Percentiles rank a stretch among this genome's conserved stretches.
Conservation (phyloP, 371 early-diverging fungal species). For the Mucor circinelloides region DNA sequence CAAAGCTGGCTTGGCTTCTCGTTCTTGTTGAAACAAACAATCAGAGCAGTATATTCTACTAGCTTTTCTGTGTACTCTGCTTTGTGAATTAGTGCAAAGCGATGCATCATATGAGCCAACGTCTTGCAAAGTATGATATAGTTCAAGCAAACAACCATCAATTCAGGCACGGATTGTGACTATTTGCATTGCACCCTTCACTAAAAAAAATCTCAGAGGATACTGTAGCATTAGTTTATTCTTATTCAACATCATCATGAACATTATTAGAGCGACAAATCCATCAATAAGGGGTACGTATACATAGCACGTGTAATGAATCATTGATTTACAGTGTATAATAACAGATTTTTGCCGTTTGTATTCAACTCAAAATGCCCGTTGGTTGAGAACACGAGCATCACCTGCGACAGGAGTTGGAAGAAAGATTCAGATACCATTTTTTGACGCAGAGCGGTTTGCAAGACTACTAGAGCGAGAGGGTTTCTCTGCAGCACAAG, state of each 20-base stretch:
- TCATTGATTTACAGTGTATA: neutral
- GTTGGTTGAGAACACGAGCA: slow-evolving; percentile 26
- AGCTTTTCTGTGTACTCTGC: too few relatives aligned
- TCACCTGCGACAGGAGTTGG: neutral
- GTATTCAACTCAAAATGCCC: slow-evolving; percentile 3
- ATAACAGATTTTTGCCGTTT: neutral
- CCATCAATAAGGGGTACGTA: neutral
- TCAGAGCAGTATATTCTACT: too few relatives aligned
- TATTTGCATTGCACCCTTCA: neutral
- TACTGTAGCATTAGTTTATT: neutral
- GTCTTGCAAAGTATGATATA: too few relatives aligned
- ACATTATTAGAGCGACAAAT: neutral
- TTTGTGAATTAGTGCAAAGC: too few relatives aligned
- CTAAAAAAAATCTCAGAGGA: neutral
- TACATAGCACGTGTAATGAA: neutral
- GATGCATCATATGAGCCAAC: too few relatives aligned
- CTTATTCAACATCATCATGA: neutral
- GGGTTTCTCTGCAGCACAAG: slow-evolving; percentile 74
- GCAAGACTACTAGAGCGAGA: slow-evolving; percentile 73
- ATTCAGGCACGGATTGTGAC: neutral
- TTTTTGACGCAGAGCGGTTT: slow-evolving; percentile 80
- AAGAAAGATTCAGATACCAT: slow-evolving; percentile 36
- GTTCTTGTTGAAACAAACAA: too few relatives aligned
- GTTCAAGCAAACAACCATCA: neutral
- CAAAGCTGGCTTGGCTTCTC: too few relatives aligned